Conservation (phyloP, 2,329 filamentous ascomycete genomes). For the Penicillium sp. region DNA sequence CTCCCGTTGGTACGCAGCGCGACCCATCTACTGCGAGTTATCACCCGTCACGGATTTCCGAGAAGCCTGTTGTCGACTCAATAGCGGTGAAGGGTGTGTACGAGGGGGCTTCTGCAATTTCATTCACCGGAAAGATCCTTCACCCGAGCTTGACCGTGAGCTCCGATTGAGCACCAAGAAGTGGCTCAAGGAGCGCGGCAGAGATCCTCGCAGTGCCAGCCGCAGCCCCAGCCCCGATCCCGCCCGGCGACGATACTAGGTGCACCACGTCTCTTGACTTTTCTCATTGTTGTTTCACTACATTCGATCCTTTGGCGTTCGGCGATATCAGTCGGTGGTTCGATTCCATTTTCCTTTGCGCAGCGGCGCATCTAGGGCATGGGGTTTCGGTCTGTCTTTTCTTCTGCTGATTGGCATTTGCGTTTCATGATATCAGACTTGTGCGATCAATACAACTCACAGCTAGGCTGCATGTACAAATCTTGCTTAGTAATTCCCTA, state of each 20-base stretch:
- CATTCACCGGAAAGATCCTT: slow-evolving; percentile 95
- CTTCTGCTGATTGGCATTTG: slow-evolving; percentile 22
- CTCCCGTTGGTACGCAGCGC: slow-evolving; percentile 91
- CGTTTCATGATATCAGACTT: slow-evolving; percentile 35
- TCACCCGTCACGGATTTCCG: slow-evolving; percentile 96
- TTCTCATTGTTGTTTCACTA: slow-evolving; percentile 12
- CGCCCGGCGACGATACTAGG: slow-evolving; percentile 67
- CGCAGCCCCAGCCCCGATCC: slow-evolving; percentile 87
- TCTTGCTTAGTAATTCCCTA: not conserved
- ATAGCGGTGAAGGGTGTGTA: slow-evolving; percentile 92
- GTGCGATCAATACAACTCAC: slow-evolving; percentile 13
- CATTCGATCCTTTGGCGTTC: slow-evolving; percentile 24
- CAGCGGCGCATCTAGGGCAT: slow-evolving; percentile 17
- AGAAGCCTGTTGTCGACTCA: slow-evolving; percentile 93
- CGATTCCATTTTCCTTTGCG: slow-evolving; percentile 20
- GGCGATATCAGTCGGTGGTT: slow-evolving; percentile 22
- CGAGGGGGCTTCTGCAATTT: slow-evolving; percentile 98
- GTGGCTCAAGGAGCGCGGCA: slow-evolving; percentile 82
- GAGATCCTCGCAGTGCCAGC: slow-evolving; percentile 77
- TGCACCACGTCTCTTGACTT: not conserved
- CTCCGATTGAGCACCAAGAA: slow-evolving; percentile 89
- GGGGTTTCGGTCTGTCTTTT: slow-evolving; percentile 17
- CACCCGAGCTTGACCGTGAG: slow-evolving; percentile 82
- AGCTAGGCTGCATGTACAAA: not conserved
- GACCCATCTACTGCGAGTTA: slow-evolving; percentile 97